Percentiles rank a stretch among this genome's conserved stretches.
Evolutionary conservation across 495 filamentous ascomycete species (phyloP).

Genomic region (Glarea lozoyensis): DNA sequence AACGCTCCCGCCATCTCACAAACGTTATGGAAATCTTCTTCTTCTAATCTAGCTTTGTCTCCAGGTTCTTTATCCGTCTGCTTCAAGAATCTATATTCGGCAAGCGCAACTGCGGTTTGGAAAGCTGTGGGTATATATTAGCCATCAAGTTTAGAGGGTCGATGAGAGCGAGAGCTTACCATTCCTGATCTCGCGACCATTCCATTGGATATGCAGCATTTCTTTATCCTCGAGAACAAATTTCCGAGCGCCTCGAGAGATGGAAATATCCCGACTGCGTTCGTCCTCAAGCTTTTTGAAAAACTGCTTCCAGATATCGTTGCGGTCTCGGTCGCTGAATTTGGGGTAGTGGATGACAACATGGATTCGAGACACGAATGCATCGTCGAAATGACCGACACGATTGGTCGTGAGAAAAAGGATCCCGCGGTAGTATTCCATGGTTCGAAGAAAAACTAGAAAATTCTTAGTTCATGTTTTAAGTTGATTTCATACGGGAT

Average conservation of each 20-base stretch:
- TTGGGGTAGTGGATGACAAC: slow-evolving; percentile 7
- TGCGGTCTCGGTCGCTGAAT: slow-evolving; percentile 10
- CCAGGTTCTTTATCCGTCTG: neutral
- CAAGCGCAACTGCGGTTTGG: slow-evolving; percentile 4
- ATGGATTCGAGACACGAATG: slow-evolving; percentile 24
- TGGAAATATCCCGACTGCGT: neutral
- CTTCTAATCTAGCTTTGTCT: neutral
- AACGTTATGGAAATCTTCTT: neutral
- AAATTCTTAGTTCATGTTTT: no score
- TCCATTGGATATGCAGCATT: slow-evolving; percentile 15
- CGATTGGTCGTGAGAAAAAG: slow-evolving; percentile 22
- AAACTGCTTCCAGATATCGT: slow-evolving; percentile 24
- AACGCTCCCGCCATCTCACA: neutral
- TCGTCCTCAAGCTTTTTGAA: slow-evolving; percentile 21
- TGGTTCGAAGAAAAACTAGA: slow-evolving; percentile 20
- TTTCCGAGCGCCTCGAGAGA: neutral
- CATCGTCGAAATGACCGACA: slow-evolving; percentile 22
- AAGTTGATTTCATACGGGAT: no score
- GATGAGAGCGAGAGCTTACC: slow-evolving; percentile 1
- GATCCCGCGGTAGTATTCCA: slow-evolving; percentile 24
- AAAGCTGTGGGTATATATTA: neutral
- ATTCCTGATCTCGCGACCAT: slow-evolving; percentile 23
- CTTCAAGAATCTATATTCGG: neutral
- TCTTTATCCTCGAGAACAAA: neutral
- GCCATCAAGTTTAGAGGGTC: neutral